Evolutionary conservation across 192 early-diverging fungal species (phyloP), one percentile per base, ranked within the genome.

Genomic region (Backusella mclennaniae): DNA sequence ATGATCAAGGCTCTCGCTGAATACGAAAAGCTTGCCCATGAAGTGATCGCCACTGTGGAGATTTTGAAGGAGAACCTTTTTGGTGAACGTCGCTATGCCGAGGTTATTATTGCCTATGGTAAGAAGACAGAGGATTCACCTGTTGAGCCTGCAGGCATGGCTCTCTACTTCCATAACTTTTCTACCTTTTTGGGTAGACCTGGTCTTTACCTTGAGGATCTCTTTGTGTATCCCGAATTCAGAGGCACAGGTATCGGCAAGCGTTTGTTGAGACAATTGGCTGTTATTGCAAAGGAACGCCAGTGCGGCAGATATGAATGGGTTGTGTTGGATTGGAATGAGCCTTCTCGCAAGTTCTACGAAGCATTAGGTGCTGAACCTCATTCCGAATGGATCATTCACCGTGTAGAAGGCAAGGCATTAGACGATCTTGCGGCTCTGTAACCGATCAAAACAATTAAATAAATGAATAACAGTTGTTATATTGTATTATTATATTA

Each of bases 121-220:
- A 73, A 80, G 35, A 8, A 79, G n/a, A 74, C 73, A 46, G 56
- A 46, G 31, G 76, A 75, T 23, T 63, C 73, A 36, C 67, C n/a
- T 53, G 31, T 79, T 42, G 80, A 84, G 73, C 89, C 90, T 21
- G 92, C 89, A 1, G 96, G 93, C 1, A 89, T 97, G 77, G 93
- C 95, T 6, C 85, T 97, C 66, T 97, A 90, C 75, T 97, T 95
- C 76, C 87, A 88, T 82, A 97, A 95, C 84, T 97, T 92, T 76
- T 91, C 88, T 21, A 93, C 93, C 0, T 95, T 91, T 84, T 73
- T 88, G 15, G 93, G 89, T 0, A 75, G 83, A 29, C 93, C 93
- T 0, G 96, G 95, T 11, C 81, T 97, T 23, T 96, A 97, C 79
- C 85, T 97, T 8, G 96, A 96, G 77, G 96, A 96, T 78, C 85